A percentile compares a stretch with the other conserved stretches of the same genome.
These are phyloP conservation scores for Mycena galericulata DNA, from an alignment of 768 basidiomycete genomes.

Conservation along the genomic window DNA sequence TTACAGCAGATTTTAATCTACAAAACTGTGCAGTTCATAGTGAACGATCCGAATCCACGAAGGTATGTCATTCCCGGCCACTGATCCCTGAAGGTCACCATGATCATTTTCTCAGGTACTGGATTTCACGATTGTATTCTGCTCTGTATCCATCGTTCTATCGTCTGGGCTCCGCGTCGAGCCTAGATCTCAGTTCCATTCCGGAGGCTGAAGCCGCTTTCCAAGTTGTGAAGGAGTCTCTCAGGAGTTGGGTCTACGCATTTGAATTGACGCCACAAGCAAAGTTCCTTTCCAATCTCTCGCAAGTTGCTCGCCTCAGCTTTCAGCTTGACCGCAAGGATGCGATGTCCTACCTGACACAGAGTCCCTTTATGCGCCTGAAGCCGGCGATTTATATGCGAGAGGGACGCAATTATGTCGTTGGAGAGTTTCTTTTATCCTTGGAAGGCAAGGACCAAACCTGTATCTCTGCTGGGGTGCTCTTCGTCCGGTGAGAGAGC, in stretches of 20 bases:
- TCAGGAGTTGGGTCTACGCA: constrained; percentile 51
- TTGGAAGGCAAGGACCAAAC: constrained; percentile 42
- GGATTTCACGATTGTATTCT: constrained; percentile 61
- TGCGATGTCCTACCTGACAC: constrained; percentile 50
- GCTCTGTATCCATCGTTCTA: constrained; percentile 61
- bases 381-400: constrained; percentile 34
- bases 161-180: constrained; percentile 56
- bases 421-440: constrained; percentile 46
- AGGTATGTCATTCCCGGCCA: constrained; percentile 29
- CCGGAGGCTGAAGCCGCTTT: constrained; percentile 53
- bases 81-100: neutral
- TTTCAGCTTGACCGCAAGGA: constrained; percentile 51
- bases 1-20: constrained; percentile 64
- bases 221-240: constrained; percentile 58
- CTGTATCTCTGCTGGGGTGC: constrained; percentile 50
- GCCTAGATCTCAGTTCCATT: constrained; percentile 50
- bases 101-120: constrained; percentile 48
- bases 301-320: constrained; percentile 51
- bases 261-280: constrained; percentile 40
- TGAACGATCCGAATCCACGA: constrained; percentile 34
- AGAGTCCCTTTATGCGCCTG: constrained; percentile 43
- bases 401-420: constrained; percentile 31
- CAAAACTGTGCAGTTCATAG: constrained; percentile 42
- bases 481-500: constrained; percentile 53
- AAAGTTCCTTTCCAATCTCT: constrained; percentile 55